Base-by-base conservation (phyloP, 345 rosid species). In the Camelina neglecta region DNA sequence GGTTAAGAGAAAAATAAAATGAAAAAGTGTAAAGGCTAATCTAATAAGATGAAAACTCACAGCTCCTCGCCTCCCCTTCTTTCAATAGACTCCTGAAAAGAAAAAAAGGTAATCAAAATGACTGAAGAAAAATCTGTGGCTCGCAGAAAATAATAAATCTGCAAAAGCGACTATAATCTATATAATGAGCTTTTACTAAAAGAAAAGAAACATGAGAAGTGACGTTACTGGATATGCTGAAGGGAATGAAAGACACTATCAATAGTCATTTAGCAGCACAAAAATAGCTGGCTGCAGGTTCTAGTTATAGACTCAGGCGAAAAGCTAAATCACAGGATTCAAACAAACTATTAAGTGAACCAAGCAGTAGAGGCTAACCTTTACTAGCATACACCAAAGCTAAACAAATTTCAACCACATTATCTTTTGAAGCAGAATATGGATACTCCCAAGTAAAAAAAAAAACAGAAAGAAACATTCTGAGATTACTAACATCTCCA, bases 71-170 rank as follows among this genome's bases (percentile, higher is more conserved):
- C 87, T 12, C 71, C 73, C 77, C 85, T 83, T 83, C 88, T 74
- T 10, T 85, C 75, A 55, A 73, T 85, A 35, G 73, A 67, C 60
- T 39, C 90, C 98, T 93, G 86, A 58, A 79, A 85, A 36, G 23
- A 68, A 50, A 15, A 49, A 0, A 64, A 70, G 41, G 35, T 11
- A 44, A 56, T 55, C 18, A 70, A 16, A 69, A 29, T 42, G 58
- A 64, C 26, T 62, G 65, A 70, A 55, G 20, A 69, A 61, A 70
- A 15, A 61, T 21, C 51, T 38, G 53, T 44, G 76, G 8, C 76
- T 72, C 2, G 12, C 44, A 13, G 33, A 49, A 41, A 41, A 58
- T n/a, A 31, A 12, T 29, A 38, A 39, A 66, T 35, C 47, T 16
- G 11, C 7, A 18, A 58, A 58, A 26, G 44, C 23, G 23, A 16